Evolutionary conservation across 495 filamentous ascomycete genomes (phyloP), one percentile per base, ranked within the genome.

Genomic region (Pyrenula aspistea): DNA sequence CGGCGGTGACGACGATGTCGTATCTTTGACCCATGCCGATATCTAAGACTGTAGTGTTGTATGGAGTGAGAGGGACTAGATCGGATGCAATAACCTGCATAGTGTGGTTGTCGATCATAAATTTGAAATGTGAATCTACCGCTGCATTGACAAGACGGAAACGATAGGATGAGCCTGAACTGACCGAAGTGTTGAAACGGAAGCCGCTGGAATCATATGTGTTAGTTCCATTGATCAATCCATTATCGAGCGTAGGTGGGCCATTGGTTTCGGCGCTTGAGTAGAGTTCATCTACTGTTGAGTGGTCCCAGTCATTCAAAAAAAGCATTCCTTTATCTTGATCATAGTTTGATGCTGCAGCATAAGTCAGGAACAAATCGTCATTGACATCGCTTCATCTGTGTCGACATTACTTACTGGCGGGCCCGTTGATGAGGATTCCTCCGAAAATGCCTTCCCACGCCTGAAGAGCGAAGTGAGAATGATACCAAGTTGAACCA

Each of bases 1-100:
- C 73, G 19, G 84, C 85, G 49, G 78, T 77, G 52, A 89, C 77
- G 57, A 86, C 79, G 11, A 89, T 72, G 59, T 88, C 81, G 66
- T 85, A 85, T 31, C 87, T 77, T 69, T 89, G 84, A 12, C 80
- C 85, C 63, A 88, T 88, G 24, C 65, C 79, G 54, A 89, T 72
- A 24, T 70, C 62, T 19, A 52, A 52, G 19, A 24, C 4, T 8
- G 4, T 20, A 0, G 75, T 74, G 1, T 60, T 67, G 58, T 71
- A 83, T 0, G 77, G 77, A 53, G 67, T 51, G 52, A 77, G 76
- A 0, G 77, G 72, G 0, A 78, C 75, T 36, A 76, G 71, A 49
- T 80, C 78, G 47, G 62, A 68, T 2, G 67, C 63, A 49, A 81
- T 74, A 10, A 81, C 75, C n/a, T 68, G 66, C 1, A 81, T 23